These are phyloP conservation scores for Beauveria varroae DNA, from an alignment of 2,329 filamentous ascomycete species.

Conservation along the genomic window DNA sequence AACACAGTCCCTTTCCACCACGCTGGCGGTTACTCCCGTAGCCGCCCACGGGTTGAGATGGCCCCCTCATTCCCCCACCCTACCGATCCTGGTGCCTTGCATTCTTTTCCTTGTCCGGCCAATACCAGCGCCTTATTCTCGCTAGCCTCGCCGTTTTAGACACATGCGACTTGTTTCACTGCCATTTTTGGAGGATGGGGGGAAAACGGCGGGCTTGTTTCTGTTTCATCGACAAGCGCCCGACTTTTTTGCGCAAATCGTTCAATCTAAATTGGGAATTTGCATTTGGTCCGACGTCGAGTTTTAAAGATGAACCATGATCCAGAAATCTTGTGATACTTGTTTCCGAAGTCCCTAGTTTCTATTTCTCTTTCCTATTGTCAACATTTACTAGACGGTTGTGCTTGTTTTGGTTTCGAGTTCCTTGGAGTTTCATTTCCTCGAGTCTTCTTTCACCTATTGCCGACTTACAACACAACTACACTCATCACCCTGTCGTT, in stretches of 20 bases:
- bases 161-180: conserved; percentile 8
- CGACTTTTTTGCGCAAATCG: neutral
- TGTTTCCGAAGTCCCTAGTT: neutral
- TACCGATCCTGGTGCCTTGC: neutral
- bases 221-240: conserved; percentile 11
- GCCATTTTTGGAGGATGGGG: neutral
- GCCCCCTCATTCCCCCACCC: neutral
- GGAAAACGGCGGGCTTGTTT: neutral
- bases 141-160: neutral
- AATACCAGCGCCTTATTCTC: neutral
- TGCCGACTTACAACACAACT: neutral
- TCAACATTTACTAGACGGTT: conserved; percentile 7
- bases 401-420: neutral
- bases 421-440: neutral
- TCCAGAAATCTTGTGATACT: neutral
- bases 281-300: neutral
- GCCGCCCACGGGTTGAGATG: neutral
- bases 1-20: neutral
- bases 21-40: neutral
- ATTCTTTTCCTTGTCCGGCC: neutral
- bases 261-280: neutral
- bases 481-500: neutral
- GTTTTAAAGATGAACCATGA: conserved; percentile 1
- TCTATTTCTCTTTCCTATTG: neutral
- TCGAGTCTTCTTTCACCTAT: conserved; percentile 2